A percentile compares a stretch with the other conserved stretches of the same genome.
Conservation (phyloP, 768 basidiomycete genomes). For the Tulasnella sp. region DNA sequence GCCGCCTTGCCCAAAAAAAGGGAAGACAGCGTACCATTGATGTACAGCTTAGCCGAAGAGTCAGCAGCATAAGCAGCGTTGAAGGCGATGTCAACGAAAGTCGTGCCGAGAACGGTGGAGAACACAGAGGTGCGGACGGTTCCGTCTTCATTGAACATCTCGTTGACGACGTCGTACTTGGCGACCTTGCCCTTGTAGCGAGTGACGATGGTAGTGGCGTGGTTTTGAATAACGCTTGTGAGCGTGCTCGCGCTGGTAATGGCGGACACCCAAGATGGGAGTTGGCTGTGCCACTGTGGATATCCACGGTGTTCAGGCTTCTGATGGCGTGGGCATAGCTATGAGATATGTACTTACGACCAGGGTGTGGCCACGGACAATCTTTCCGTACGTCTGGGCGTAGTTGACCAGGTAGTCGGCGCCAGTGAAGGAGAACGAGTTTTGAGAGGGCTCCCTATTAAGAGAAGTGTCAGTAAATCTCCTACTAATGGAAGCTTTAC, state of each 20-base stretch:
- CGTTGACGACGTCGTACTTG: conserved; percentile 33
- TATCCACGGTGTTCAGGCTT: no score
- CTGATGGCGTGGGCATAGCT: not conserved
- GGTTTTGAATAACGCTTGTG: conserved; percentile 29
- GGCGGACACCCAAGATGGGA: conserved; percentile 26
- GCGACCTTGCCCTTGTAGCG: conserved; percentile 28
- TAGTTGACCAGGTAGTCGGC: conserved; percentile 28
- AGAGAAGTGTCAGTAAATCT: not conserved
- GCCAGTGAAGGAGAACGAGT: conserved; percentile 26
- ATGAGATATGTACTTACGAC: not conserved
- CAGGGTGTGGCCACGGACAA: conserved; percentile 28
- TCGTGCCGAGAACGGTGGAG: conserved; percentile 44
- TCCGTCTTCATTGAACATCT: conserved; percentile 53
- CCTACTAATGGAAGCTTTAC: not conserved
- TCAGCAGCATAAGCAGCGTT: conserved; percentile 50
- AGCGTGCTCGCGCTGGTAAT: conserved; percentile 26
- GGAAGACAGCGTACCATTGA: not conserved
- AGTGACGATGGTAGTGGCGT: conserved; percentile 25
- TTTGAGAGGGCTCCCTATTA: conserved; percentile 16
- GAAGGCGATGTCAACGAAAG: conserved; percentile 52
- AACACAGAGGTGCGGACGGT: conserved; percentile 44
- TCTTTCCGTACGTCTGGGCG: conserved; percentile 22
- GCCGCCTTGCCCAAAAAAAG: not conserved
- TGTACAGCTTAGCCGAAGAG: conserved; percentile 38
- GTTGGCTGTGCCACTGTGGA: conserved; percentile 22